Conservation (phyloP, 2,329 filamentous ascomycete genomes). For the Lithohypha guttulata region DNA sequence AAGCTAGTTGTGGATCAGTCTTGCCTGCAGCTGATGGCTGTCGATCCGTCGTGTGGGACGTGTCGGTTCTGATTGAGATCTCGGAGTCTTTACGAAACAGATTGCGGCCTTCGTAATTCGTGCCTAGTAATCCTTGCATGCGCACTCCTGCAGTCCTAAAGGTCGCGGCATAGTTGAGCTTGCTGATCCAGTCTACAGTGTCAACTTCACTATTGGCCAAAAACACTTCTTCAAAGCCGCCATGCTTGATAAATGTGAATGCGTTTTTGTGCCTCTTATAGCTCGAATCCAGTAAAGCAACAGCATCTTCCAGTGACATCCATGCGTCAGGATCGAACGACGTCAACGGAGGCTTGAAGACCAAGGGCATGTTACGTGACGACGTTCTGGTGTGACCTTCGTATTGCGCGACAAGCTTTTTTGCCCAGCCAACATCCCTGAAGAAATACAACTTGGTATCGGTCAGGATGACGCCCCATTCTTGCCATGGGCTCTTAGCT, state of each 20-base stretch:
- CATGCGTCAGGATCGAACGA: conserved; percentile 90
- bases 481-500: conserved; percentile 90
- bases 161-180: conserved; percentile 90
- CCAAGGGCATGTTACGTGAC: conserved; percentile 62
- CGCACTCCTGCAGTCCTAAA: conserved; percentile 86
- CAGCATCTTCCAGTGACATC: conserved; percentile 86
- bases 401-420: conserved; percentile 78
- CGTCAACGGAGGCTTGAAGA: conserved; percentile 80
- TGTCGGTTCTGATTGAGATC: conserved; percentile 48
- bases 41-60: conserved; percentile 33
- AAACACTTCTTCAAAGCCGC: conserved; percentile 79
- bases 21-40: conserved; percentile 35
- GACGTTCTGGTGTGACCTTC: conserved; percentile 71
- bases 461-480: conserved; percentile 94
- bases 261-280: conserved; percentile 94
- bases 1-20: conserved; percentile 71
- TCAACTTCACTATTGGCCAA: conserved; percentile 83
- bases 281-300: conserved; percentile 71
- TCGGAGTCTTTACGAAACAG: conserved; percentile 56
- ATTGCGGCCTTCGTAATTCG: conserved; percentile 69
- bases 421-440: conserved; percentile 84
- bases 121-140: conserved; percentile 77
- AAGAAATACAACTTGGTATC: conserved; percentile 98
- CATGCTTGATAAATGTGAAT: conserved; percentile 79
- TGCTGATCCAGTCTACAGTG: conserved; percentile 92